Percentiles rank a stretch among this genome's conserved stretches.
phyloP scores from a whole-genome alignment of 179 eudicot genomes.

The Beta corolliflora region DNA sequence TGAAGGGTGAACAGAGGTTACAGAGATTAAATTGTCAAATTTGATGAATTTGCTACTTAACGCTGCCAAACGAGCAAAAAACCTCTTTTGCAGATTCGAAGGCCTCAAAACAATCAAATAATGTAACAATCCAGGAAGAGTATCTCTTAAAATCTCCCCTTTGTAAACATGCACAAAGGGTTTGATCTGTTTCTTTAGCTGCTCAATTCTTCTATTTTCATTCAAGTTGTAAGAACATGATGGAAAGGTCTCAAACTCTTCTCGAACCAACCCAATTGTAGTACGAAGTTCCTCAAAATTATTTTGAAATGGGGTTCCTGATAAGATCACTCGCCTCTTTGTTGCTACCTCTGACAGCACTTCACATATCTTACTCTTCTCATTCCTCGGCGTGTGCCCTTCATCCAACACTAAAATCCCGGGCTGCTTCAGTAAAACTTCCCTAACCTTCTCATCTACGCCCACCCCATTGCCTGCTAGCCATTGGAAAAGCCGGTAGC shows the following conservation, averaged over 20 bases:
- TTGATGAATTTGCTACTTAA: conserved; percentile 13
- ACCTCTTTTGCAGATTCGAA: conserved; percentile 36
- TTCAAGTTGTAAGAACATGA: background rate
- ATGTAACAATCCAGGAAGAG: conserved; percentile 55
- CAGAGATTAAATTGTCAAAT: conserved; percentile 22
- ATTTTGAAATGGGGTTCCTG: conserved; percentile 55
- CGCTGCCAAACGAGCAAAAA: conserved; percentile 21
- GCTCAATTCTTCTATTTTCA: conserved; percentile 25
- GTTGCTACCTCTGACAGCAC: conserved; percentile 30
- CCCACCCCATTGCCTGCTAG: conserved; percentile 26
- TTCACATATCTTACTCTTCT: conserved; percentile 31
- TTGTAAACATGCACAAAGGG: conserved; percentile 64
- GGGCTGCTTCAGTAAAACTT: conserved; percentile 22
- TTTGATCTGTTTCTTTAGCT: conserved; percentile 34
- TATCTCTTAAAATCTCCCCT: conserved; percentile 35
- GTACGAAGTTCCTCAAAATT: conserved; percentile 43
- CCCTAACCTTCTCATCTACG: conserved; percentile 9
- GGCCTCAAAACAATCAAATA: conserved; percentile 50
- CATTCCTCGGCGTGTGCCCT: conserved; percentile 50
- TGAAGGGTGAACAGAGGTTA: conserved; percentile 36
- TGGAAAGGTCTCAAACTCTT: conserved; percentile 26
- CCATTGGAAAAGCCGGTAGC: conserved; percentile 34
- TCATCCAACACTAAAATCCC: conserved; percentile 43
- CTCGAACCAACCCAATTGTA: conserved; percentile 35
- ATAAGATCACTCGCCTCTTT: conserved; percentile 35